Evolutionary conservation across 2,329 filamentous ascomycete species (phyloP), one percentile per base, ranked within the genome.

Genomic region (Trichoderma semiorbis): DNA sequence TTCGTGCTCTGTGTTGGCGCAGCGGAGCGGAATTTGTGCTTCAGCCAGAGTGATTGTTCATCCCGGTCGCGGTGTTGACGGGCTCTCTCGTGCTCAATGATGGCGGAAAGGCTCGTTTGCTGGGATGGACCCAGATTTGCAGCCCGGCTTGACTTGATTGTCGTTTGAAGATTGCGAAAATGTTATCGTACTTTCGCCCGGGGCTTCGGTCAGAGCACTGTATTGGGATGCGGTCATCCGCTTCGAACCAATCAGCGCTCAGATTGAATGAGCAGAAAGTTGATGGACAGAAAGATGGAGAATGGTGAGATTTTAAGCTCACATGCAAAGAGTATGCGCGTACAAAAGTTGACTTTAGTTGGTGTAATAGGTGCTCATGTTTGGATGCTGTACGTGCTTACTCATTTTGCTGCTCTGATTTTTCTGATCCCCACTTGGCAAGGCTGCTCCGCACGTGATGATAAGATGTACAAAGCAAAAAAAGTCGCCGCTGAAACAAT

Each of bases 111-210:
- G 21, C 21, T 28, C 47, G 32, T 57, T 58, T 39, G 64, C 57
- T 67, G 32, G 32, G 64, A 34, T 55, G 30, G 60, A 50, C 47
- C 63, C 47, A 66, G 47, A 55, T 53, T 66, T 39, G 47, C n/a
- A 66, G 63, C 63, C 47, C 63, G 30, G 62, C 43, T 34, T 50
- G 43, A 34, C 10, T 30, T 66, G 43, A 14, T 12, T 32, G 28
- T 21, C 47, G 47, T 21, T 26, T 32, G 28, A 28, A 36, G 63
- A 32, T 63, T 53, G 61, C 57, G 61, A 71, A 71, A 71, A 71
- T 58, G 69, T 39, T 39, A 67, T 43, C 57, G 50, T 53, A 30
- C 39, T 58, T 58, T 30, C 21, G 18, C 32, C 39, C 32, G 57
- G 64, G 64, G 50, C 43, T 67, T 68, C 55, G 47, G 47, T 53